Evolutionary conservation across 352 stramenopile genomes (phyloP), one percentile per base, ranked within the genome.

Genomic region (Nothophytophthora sp.): DNA sequence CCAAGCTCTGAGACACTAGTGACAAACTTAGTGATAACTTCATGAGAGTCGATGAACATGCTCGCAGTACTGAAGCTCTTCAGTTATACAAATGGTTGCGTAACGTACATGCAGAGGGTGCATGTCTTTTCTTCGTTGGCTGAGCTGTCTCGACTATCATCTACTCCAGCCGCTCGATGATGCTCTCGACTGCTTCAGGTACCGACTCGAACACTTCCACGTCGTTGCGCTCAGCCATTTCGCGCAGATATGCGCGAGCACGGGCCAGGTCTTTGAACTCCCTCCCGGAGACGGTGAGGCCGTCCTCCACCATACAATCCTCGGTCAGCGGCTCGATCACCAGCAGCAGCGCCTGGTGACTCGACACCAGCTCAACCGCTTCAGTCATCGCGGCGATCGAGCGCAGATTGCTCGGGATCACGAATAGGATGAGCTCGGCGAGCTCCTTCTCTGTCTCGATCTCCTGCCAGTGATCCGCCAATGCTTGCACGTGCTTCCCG

Each of bases 331-430:
- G 72, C 43, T 95, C 82, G 20, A 95, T 77, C 40, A 92, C 85
- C 10, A 95, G 68, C 54, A 95, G 67, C 46, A 95, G 62, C 2
- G 79, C 85, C 54, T 77, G 67, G 40, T 73, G 67, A 33, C 70
- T 89, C 18, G 73, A 82, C 16, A 95, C 73, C 1, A 95, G 67
- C 61, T 89, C 79, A 9, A 92, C 74, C 1, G 85, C 79, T 36
- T 95, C 81, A 0, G 81, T 90, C 85, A 95, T 95, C 13, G 81
- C 78, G 0, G 81, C 81, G 42, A 95, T 95, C 2, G 81, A 88
- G 9, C 85, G 76, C 18, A 81, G 63, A 37, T 84, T 70, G 30
- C 71, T 70, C 5, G 85, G 81, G 35, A 95, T 92, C 30, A 95
- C 81, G 30, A 95, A 91, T 29, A 95, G 45, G 43, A 95, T 77